Conservation (phyloP, 23 red algal genomes). For the Agarophyton chilense region DNA sequence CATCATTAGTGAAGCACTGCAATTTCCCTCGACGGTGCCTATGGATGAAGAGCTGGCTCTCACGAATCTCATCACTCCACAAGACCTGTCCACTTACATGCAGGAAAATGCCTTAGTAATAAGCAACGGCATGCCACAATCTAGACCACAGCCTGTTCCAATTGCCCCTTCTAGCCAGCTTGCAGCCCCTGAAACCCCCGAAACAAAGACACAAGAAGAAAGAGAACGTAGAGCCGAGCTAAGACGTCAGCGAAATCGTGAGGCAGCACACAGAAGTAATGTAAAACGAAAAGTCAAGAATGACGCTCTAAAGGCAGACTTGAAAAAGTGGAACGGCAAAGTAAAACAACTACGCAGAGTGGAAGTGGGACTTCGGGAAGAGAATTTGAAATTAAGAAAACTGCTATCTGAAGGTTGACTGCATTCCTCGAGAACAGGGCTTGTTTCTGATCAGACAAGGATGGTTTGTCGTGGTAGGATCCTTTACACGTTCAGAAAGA, state of each 20-base stretch:
- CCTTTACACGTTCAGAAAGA: too few relatives aligned
- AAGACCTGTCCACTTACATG: background rate
- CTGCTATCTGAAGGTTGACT: conserved; percentile 5
- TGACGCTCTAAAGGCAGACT: conserved; percentile 25
- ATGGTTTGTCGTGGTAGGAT: background rate
- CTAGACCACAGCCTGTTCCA: background rate
- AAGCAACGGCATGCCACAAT: background rate
- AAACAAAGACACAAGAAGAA: background rate
- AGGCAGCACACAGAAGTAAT: conserved; percentile 39
- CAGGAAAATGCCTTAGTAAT: background rate
- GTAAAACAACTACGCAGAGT: conserved; percentile 18
- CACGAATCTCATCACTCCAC: background rate
- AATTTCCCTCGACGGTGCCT: background rate
- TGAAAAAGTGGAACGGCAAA: conserved; percentile 44
- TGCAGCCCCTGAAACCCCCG: background rate
- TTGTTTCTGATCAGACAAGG: background rate
- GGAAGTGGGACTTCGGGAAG: conserved; percentile 45
- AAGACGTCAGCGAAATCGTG: conserved; percentile 46
- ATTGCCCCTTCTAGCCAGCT: background rate
- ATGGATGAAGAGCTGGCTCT: background rate
- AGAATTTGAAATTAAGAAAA: conserved; percentile 49
- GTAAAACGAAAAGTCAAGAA: conserved; percentile 55
- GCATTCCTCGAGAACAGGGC: background rate
- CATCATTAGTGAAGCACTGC: background rate
- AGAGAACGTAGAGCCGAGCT: conserved; percentile 35